Evolutionary conservation across 73 alveolate genomes (phyloP).

Genomic region (Paramecium octaurelia): DNA sequence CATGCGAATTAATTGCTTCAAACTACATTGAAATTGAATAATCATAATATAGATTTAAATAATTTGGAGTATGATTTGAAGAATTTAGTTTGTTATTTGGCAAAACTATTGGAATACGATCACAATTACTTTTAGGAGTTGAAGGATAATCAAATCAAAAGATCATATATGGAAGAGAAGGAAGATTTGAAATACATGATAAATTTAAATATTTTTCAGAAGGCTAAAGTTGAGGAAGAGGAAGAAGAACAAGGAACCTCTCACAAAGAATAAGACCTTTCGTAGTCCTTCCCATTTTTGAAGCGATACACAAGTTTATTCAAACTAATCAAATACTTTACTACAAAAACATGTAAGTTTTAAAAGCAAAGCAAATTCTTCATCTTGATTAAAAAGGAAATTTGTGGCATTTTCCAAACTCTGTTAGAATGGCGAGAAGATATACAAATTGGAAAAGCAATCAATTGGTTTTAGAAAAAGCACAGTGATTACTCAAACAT

Average conservation of each 20-base stretch:
- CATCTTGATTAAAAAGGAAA: neutral
- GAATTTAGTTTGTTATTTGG: conserved; percentile 35
- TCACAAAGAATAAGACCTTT: neutral
- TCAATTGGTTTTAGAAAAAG: neutral
- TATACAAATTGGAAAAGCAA: neutral
- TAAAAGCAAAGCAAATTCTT: neutral
- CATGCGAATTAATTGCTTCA: neutral
- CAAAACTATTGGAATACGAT: conserved; percentile 52
- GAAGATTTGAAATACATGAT: neutral
- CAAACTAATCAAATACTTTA: neutral
- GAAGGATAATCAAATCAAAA: neutral
- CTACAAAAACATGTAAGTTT: conserved; percentile 3
- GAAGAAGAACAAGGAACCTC: neutral
- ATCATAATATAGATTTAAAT: neutral
- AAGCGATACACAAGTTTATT: neutral
- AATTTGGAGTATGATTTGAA: neutral
- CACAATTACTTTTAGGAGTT: conserved; percentile 50
- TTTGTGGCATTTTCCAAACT: neutral
- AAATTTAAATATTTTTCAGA: neutral
- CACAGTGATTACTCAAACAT: neutral
- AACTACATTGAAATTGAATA: neutral
- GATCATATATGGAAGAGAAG: neutral
- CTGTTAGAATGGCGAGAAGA: conserved; percentile 36
- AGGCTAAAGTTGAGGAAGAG: neutral
- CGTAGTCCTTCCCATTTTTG: neutral